Evolutionary conservation across 495 filamentous ascomycete genomes (phyloP), one percentile per base, ranked within the genome.

Genomic region (Tuber umbilicatum): DNA sequence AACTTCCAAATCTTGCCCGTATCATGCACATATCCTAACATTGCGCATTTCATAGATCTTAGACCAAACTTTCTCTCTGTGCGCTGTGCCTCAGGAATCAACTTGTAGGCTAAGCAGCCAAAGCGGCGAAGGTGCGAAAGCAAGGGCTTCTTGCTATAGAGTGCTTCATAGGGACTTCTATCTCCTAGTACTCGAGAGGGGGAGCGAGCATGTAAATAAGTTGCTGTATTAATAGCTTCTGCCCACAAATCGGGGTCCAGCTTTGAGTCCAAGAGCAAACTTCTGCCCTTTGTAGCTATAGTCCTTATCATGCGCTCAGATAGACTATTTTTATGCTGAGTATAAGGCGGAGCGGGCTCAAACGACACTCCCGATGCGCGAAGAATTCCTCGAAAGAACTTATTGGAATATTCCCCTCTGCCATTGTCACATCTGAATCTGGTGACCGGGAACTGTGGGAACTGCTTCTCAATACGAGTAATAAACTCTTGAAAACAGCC

Each of bases 341-440:
- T 47, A 4, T 47, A 47, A 21, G 17, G 43, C 5, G 43, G 43
- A 4, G 17, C 4, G 5, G 43, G 43, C 1, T 47, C 2, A 19
- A 47, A 47, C 0, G 5, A 47, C 0, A 47, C 5, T 5, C 17
- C 17, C 0, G 17, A 47, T 19, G 43, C 43, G 2, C 43, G 17
- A 3, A 47, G 19, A 5, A 73, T 67, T 16, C 38, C 38, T 0
- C n/a, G 31, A 37, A 73, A 75, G n/a, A 68, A 42, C 17, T 5
- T 21, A 41, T 75, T 75, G 3, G 68, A 27, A 5, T 73, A 75
- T 38, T 73, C 70, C 7, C 74, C 74, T 9, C 40, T 12, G 10
- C 74, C 70, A 41, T 75, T 45, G 35, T 75, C 70, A 35, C 70
- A 73, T 19, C 70, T n/a, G 37, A 75, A 73, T 43, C 71, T 35